Evolutionary conservation across 768 basidiomycete species (phyloP).

Genomic region (Exsudoporus frostii): DNA sequence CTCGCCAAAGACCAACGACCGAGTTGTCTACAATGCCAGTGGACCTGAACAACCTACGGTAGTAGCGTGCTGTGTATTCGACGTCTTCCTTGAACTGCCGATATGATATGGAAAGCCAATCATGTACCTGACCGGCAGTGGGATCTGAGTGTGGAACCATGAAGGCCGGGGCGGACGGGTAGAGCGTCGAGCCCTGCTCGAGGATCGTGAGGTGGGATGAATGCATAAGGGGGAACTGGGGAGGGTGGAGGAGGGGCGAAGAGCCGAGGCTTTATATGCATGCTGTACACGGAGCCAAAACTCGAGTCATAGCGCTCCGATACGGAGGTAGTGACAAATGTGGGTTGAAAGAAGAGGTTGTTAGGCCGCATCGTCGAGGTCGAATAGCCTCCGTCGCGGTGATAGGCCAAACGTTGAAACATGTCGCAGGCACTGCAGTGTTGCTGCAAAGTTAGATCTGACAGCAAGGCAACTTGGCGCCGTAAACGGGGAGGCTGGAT

Average conservation of each 20-base stretch:
- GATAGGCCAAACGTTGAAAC: slow-evolving; percentile 34
- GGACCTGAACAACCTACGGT: slow-evolving; percentile 48
- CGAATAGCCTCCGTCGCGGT: slow-evolving; percentile 35
- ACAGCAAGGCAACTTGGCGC: slow-evolving; percentile 23
- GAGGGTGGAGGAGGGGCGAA: slow-evolving; percentile 2
- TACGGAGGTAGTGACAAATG: slow-evolving; percentile 31
- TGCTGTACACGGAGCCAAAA: slow-evolving; percentile 24
- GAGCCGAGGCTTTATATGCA: slow-evolving; percentile 29
- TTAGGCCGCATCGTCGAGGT: slow-evolving; percentile 22
- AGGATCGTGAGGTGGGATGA: slow-evolving; percentile 63
- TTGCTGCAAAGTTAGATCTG: slow-evolving; percentile 25
- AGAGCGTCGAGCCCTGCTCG: slow-evolving; percentile 49
- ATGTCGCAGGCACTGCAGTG: slow-evolving; percentile 34
- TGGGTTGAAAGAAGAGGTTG: slow-evolving; percentile 25
- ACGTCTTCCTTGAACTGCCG: slow-evolving; percentile 62
- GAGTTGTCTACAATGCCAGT: slow-evolving; percentile 50
- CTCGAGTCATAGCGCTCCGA: slow-evolving; percentile 24
- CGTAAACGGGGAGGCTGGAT: slow-evolving; percentile 25
- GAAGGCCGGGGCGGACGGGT: slow-evolving; percentile 55
- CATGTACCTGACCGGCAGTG: slow-evolving; percentile 39
- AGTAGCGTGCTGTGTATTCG: slow-evolving; percentile 61
- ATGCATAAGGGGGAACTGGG: slow-evolving; percentile 18
- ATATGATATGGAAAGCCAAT: slow-evolving; percentile 66
- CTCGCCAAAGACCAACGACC: slow-evolving; percentile 72
- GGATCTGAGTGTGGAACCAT: slow-evolving; percentile 51